phyloP scores from a whole-genome alignment of 345 rosid species.

The Diplotaxis tenuifolia region DNA sequence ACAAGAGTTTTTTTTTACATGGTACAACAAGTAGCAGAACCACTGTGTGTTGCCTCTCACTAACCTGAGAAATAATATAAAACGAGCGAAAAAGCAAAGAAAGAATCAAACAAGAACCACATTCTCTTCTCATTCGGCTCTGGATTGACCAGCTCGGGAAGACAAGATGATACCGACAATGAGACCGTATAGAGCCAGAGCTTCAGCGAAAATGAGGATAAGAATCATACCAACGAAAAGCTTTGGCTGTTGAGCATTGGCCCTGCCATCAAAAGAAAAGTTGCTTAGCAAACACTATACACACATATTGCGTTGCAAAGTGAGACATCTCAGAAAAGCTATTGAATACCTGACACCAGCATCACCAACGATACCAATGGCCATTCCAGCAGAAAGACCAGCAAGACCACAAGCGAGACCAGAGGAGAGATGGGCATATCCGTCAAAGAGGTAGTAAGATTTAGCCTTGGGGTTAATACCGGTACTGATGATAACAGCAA shows the following conservation, averaged over 20 bases:
- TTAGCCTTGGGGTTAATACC: slow-evolving; percentile 92
- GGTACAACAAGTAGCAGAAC: slow-evolving; percentile 12
- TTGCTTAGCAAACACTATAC: not conserved
- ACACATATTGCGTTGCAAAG: too few species aligned
- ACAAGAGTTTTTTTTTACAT: too few species aligned
- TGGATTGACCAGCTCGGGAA: slow-evolving; percentile 90
- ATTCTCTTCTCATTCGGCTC: slow-evolving; percentile 63
- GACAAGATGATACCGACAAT: slow-evolving; percentile 92
- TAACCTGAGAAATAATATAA: slow-evolving; percentile 29
- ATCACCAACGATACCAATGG: slow-evolving; percentile 94
- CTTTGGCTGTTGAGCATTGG: slow-evolving; percentile 93
- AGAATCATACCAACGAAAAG: slow-evolving; percentile 95
- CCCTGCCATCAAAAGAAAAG: slow-evolving; percentile 44
- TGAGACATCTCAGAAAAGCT: not conserved
- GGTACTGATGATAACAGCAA: slow-evolving; percentile 89
- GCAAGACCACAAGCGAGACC: slow-evolving; percentile 98
- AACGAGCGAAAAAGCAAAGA: slow-evolving; percentile 5
- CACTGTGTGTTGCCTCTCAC: slow-evolving; percentile 12
- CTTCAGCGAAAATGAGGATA: slow-evolving; percentile 89
- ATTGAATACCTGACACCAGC: slow-evolving; percentile 82
- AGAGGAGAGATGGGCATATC: slow-evolving; percentile 90
- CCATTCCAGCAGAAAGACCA: slow-evolving; percentile 97
- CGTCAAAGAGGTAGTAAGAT: slow-evolving; percentile 87
- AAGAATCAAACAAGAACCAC: slow-evolving; percentile 23
- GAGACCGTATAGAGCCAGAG: slow-evolving; percentile 82